phyloP scores from a whole-genome alignment of 2,329 filamentous ascomycete genomes.

The Bipolaris bicolor region DNA sequence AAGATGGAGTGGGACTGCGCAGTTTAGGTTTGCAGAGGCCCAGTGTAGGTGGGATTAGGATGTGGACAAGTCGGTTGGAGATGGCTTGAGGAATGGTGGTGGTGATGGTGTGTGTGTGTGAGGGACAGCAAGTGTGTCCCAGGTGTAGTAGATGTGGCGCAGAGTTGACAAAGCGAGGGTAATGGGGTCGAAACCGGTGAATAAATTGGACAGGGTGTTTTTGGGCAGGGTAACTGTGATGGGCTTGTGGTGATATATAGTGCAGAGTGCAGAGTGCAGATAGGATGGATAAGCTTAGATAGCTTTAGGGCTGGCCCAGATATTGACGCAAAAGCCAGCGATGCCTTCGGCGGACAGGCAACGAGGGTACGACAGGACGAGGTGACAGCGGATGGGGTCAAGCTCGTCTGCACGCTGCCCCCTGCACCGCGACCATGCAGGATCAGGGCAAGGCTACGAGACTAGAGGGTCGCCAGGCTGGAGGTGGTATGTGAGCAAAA shows the following conservation, averaged over 20 bases:
- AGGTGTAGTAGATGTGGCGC: conserved; percentile 36
- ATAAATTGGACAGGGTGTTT: conserved; percentile 32
- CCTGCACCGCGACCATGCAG: conserved; percentile 46
- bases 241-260: conserved; percentile 48
- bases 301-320: conserved; percentile 38
- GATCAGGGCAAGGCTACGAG: conserved; percentile 45
- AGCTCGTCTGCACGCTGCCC: conserved; percentile 42
- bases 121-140: neutral
- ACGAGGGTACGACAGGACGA: conserved; percentile 36
- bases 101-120: neutral
- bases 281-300: conserved; percentile 41
- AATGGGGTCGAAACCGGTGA: conserved; percentile 44
- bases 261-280: conserved; percentile 31
- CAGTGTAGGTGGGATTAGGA: conserved; percentile 38
- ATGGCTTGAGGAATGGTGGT: neutral
- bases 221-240: conserved; percentile 35
- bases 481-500: conserved; percentile 38
- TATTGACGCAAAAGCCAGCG: conserved; percentile 37
- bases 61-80: neutral
- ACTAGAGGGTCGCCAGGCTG: conserved; percentile 38
- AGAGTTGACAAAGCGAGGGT: conserved; percentile 40
- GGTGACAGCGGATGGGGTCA: conserved; percentile 44
- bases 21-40: conserved; percentile 34
- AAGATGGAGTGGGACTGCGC: conserved; percentile 13
- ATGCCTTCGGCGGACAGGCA: conserved; percentile 33